phyloP scores from a whole-genome alignment of 495 filamentous ascomycete species.

The Hypomontagnella monticulosa region DNA sequence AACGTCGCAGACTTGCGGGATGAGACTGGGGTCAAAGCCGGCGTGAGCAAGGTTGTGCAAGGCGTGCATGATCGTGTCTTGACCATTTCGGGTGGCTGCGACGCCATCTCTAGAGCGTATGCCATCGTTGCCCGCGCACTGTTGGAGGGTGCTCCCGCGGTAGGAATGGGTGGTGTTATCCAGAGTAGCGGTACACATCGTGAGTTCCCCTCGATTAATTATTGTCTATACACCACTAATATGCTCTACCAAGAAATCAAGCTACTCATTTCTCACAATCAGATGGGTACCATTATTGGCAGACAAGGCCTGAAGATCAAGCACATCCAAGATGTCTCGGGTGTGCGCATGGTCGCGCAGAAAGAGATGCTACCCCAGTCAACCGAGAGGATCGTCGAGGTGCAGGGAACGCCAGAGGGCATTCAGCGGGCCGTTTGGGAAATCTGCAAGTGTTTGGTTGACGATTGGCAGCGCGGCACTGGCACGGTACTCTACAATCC shows the following conservation, averaged over 20 bases:
- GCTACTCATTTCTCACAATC: slow-evolving; percentile 97
- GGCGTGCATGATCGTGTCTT: slow-evolving; percentile 97
- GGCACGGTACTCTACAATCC: slow-evolving; percentile 98
- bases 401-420: slow-evolving; percentile 90
- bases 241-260: slow-evolving; percentile 75
- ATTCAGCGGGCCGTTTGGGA: slow-evolving; percentile 98
- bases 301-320: slow-evolving; percentile 98
- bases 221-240: slow-evolving; percentile 35
- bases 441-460: slow-evolving; percentile 97
- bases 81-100: slow-evolving; percentile 88
- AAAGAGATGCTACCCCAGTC: slow-evolving; percentile 99
- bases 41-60: slow-evolving; percentile 97
- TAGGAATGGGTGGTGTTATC: slow-evolving; percentile 92
- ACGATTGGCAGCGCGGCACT: slow-evolving; percentile 95
- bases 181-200: slow-evolving; percentile 90
- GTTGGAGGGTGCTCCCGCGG: slow-evolving; percentile 88
- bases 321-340: slow-evolving; percentile 96
- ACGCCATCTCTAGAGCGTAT: slow-evolving; percentile 89
- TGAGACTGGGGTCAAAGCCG: slow-evolving; percentile 96
- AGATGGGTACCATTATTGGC: slow-evolving; percentile 99
- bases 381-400: slow-evolving; percentile 97
- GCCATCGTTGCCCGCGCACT: slow-evolving; percentile 90
- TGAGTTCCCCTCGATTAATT: slow-evolving; percentile 62
- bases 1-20: slow-evolving; percentile 97
- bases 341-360: slow-evolving; percentile 97